Evolutionary conservation across 495 filamentous ascomycete species (phyloP).

Genomic region (Daldinia loculata): DNA sequence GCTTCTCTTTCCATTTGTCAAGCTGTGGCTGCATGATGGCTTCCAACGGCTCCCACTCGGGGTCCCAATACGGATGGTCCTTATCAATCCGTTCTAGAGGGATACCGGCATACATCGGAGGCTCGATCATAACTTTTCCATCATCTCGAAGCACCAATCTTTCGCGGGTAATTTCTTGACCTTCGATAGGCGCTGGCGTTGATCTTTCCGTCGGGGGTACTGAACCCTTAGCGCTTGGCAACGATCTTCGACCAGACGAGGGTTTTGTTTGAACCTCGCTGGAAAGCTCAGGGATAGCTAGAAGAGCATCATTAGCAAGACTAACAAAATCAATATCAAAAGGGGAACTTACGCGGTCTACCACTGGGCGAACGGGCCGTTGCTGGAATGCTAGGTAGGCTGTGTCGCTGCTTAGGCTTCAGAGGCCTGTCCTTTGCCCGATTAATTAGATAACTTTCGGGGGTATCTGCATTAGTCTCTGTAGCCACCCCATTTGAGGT

Average conservation of each 20-base stretch:
- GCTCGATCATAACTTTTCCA: conserved; percentile 50
- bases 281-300: conserved; percentile 25
- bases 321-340: neutral
- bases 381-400: conserved; percentile 34
- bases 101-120: conserved; percentile 54
- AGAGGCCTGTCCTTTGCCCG: conserved; percentile 28
- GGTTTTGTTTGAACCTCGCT: conserved; percentile 35
- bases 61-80: conserved; percentile 57
- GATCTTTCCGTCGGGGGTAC: conserved; percentile 36
- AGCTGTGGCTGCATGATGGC: conserved; percentile 44
- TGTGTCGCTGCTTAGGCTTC: conserved; percentile 41
- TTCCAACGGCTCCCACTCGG: conserved; percentile 52
- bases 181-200: conserved; percentile 21
- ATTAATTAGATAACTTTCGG: conserved; percentile 8
- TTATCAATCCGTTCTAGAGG: conserved; percentile 55
- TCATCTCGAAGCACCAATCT: conserved; percentile 51
- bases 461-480: conserved; percentile 8
- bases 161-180: conserved; percentile 50
- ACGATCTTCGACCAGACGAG: conserved; percentile 39
- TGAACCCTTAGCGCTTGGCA: conserved; percentile 43
- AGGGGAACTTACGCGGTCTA: conserved; percentile 24
- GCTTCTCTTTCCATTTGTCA: conserved; percentile 51
- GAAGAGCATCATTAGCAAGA: conserved; percentile 8
- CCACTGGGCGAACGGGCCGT: conserved; percentile 16
- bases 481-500: conserved; percentile 9